Percentiles rank a stretch among this genome's conserved stretches.
phyloP scores from a whole-genome alignment of 768 basidiomycete species.

The Trametes cingulata region DNA sequence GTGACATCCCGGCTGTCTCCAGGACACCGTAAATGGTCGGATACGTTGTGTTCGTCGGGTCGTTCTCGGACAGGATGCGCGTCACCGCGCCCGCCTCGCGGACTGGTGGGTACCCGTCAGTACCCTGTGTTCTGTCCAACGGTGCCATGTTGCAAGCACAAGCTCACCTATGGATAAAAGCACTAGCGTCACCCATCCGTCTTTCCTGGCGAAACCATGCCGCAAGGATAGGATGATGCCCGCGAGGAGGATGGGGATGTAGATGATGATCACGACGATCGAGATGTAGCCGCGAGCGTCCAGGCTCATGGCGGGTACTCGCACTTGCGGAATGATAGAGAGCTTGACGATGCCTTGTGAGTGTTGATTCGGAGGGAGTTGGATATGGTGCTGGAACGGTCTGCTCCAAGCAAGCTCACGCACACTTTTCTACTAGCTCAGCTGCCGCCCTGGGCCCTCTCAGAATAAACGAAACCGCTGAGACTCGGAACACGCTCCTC shows the following conservation, averaged over 20 bases:
- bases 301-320: slow-evolving; percentile 38
- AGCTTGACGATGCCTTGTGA: no score
- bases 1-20: slow-evolving; percentile 41
- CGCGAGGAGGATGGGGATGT: slow-evolving; percentile 53
- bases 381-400: no score
- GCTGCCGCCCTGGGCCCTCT: no score
- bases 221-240: slow-evolving; percentile 47
- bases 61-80: slow-evolving; percentile 53
- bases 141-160: background rate
- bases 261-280: slow-evolving; percentile 59
- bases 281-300: slow-evolving; percentile 52
- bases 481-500: no score
- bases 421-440: no score
- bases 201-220: slow-evolving; percentile 59
- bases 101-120: slow-evolving; percentile 37
- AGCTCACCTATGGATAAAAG: slow-evolving; percentile 58
- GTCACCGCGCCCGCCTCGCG: slow-evolving; percentile 60
- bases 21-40: slow-evolving; percentile 53
- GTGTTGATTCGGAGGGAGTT: no score
- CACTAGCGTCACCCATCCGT: slow-evolving; percentile 69
- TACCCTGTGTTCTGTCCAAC: background rate
- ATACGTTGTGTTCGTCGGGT: slow-evolving; percentile 43
- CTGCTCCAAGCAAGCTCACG: no score
- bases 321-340: no score
- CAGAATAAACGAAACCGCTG: no score